Percentiles rank a stretch among this genome's conserved stretches.
Conservation (phyloP, 192 early-diverging fungal genomes). For the Coemansia sp. region DNA sequence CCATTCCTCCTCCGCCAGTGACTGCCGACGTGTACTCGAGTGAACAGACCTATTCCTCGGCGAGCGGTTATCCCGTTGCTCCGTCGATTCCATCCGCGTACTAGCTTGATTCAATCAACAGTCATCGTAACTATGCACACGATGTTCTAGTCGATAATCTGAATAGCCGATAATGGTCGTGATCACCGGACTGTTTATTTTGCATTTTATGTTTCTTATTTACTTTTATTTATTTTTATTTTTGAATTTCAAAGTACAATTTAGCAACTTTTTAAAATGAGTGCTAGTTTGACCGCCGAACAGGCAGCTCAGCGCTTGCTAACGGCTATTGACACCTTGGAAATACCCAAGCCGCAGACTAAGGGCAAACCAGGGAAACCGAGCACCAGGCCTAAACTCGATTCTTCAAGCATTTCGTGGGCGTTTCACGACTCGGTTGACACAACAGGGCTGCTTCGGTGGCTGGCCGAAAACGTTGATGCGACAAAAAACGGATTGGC, state of each 20-base stretch:
- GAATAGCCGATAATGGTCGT: too few relatives aligned
- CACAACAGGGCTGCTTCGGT: constrained; percentile 33
- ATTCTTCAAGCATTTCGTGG: constrained; percentile 47
- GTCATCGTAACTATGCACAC: too few relatives aligned
- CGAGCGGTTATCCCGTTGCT: not conserved
- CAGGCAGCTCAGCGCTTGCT: constrained; percentile 43
- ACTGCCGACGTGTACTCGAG: not conserved
- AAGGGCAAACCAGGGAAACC: not conserved
- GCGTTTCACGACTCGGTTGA: constrained; percentile 45
- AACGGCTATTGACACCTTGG: constrained; percentile 20
- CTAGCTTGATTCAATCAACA: not conserved
- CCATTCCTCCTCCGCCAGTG: not conserved
- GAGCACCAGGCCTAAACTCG: constrained; percentile 4
- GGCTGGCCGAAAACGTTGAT: constrained; percentile 33
- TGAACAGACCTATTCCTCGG: not conserved
- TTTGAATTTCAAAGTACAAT: not conserved
- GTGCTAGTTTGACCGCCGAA: constrained; percentile 13
- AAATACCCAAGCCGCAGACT: not conserved
- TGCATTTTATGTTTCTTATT: constrained; percentile 7
- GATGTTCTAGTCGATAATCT: too few relatives aligned
- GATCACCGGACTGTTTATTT: not conserved
- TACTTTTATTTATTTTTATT: constrained; percentile 9
- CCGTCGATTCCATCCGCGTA: constrained; percentile 1
- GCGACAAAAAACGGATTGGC: constrained; percentile 31
- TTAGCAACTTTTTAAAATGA: constrained; percentile 11